phyloP scores from a whole-genome alignment of 768 basidiomycete genomes.

The Tricholoma bakamatsutake region DNA sequence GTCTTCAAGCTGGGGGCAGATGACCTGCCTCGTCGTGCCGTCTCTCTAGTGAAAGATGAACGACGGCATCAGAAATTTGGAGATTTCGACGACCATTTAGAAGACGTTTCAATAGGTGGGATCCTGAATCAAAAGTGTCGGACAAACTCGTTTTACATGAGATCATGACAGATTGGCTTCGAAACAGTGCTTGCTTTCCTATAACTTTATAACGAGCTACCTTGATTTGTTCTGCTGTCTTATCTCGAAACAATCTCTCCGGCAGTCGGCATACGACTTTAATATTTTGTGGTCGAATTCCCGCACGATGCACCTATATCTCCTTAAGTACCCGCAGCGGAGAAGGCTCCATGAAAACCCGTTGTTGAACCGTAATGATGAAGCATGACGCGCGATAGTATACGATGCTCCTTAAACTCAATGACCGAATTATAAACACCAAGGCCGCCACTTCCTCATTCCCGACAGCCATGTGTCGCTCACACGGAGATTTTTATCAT shows the following conservation, averaged over 20 bases:
- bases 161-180: not conserved
- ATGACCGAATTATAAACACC: too few species aligned
- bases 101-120: constrained; percentile 57
- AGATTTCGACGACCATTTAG: constrained; percentile 81
- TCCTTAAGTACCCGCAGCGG: too few species aligned
- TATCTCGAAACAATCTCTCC: not conserved
- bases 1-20: constrained; percentile 41
- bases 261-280: too few species aligned
- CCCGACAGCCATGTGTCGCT: too few species aligned
- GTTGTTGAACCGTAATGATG: too few species aligned
- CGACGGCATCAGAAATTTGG: constrained; percentile 55
- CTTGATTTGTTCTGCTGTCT: not conserved
- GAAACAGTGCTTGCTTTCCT: not conserved
- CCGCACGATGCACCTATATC: too few species aligned
- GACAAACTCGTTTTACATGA: not conserved
- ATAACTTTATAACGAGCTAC: not conserved
- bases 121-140: not conserved
- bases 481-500: too few species aligned
- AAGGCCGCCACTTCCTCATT: too few species aligned
- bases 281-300: too few species aligned
- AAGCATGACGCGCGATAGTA: too few species aligned
- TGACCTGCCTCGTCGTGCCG: constrained; percentile 40
- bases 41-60: constrained; percentile 42
- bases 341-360: too few species aligned
- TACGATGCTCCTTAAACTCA: too few species aligned